Base-by-base conservation (phyloP, 495 filamentous ascomycete species). In the Penicillium antarcticum region DNA sequence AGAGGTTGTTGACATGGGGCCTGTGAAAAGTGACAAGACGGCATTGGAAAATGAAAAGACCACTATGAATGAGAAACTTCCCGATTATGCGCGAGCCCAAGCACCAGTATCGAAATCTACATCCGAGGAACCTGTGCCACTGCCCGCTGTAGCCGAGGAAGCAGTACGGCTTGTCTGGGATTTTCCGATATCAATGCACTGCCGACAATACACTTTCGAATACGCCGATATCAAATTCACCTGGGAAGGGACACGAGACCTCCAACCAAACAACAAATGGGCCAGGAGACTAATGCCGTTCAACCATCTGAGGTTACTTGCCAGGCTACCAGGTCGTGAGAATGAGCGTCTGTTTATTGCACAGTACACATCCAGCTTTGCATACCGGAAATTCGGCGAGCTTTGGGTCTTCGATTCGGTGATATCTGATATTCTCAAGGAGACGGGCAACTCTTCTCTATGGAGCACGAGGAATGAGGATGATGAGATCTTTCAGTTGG, bases 221-320 rank as follows among this genome's bases (percentile, higher is more conserved):
- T 57, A 57, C 26, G 51, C 38, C 1, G 39, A 29, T n/a, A 52
- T 61, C 21, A 13, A 37, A 13, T 52, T 55, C 33, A 31, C n/a
- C 12, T 61, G 54, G 58, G 44, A 61, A 32, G 58, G 58, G 6
- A 61, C 54, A 5, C 35, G 51, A 14, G 51, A 52, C 3, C 2
- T 61, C 3, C 51, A 37, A 1, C 23, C 4, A 4, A 29, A 37
- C 11, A 29, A 48, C 1, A 45, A 44, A n/a, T 52, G 18, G 34
- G 5, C 31, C 18, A 50, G 11, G 4, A 13, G 43, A 3, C 45
- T 61, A 2, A 32, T 58, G 44, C 51, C 58, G 9, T 38, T 58
- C 1, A 42, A 42, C 26, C 58, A 61, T 14, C 33, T 58, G 21
- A 61, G 58, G 18, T 40, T 61, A 4, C 18, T 55, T 17, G 58